These are phyloP conservation scores for Aspergillus nidulans DNA, from an alignment of 495 filamentous ascomycete genomes.

Conservation along the genomic window DNA sequence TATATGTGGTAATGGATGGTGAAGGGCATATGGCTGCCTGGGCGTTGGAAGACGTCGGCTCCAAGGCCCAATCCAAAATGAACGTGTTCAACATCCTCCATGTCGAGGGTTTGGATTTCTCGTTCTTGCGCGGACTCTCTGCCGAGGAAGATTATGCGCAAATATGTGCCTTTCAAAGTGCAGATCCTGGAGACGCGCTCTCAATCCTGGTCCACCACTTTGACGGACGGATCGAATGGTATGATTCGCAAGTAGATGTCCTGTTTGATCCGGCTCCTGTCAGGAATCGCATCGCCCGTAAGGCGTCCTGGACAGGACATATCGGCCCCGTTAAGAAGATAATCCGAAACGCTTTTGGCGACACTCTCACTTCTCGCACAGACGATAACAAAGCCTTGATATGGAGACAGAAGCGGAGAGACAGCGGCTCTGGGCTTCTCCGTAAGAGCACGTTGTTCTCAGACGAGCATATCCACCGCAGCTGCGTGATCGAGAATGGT, in stretches of 20 bases:
- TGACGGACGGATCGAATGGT: slow-evolving; percentile 79
- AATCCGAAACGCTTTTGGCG: slow-evolving; percentile 73
- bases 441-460: slow-evolving; percentile 68
- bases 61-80: slow-evolving; percentile 60
- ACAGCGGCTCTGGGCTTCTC: slow-evolving; percentile 48
- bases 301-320: slow-evolving; percentile 78
- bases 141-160: slow-evolving; percentile 58
- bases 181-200: slow-evolving; percentile 55
- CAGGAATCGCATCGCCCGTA: slow-evolving; percentile 53
- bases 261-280: slow-evolving; percentile 76
- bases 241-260: slow-evolving; percentile 70
- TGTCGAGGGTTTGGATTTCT: slow-evolving; percentile 64
- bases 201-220: slow-evolving; percentile 82
- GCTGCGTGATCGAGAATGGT: slow-evolving; percentile 68
- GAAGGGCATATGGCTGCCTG: slow-evolving; percentile 87
- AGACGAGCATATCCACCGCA: slow-evolving; percentile 74
- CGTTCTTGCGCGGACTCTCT: slow-evolving; percentile 50
- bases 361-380: slow-evolving; percentile 76
- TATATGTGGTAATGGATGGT: slow-evolving; percentile 81
- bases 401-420: slow-evolving; percentile 63
- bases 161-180: slow-evolving; percentile 66
- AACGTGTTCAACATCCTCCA: slow-evolving; percentile 88
- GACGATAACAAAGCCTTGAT: slow-evolving; percentile 73
- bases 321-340: slow-evolving; percentile 76
- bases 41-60: slow-evolving; percentile 87